phyloP scores from a whole-genome alignment of 768 basidiomycete genomes.

The Tephrocybe sp. region DNA sequence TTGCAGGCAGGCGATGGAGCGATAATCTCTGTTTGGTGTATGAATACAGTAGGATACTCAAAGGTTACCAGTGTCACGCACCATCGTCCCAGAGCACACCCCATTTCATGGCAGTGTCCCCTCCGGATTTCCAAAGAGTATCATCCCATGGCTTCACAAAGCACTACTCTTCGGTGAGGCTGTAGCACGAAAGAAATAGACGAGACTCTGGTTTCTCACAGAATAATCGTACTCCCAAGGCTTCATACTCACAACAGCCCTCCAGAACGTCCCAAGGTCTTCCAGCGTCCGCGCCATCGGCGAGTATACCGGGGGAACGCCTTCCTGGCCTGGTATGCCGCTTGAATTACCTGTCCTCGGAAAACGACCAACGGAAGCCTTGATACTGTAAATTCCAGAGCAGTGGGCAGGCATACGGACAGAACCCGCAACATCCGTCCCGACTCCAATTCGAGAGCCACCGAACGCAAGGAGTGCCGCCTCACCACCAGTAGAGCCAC shows the following conservation, averaged over 20 bases:
- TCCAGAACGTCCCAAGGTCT: slow-evolving; percentile 66
- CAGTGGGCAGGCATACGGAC: slow-evolving; percentile 67
- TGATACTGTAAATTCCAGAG: slow-evolving; percentile 62
- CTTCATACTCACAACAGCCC: slow-evolving; percentile 55
- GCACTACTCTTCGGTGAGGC: slow-evolving; percentile 21
- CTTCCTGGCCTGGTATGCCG: slow-evolving; percentile 59
- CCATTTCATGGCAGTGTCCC: slow-evolving; percentile 40
- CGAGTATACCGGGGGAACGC: slow-evolving; percentile 50
- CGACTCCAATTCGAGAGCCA: slow-evolving; percentile 61
- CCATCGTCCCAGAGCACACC: slow-evolving; percentile 68
- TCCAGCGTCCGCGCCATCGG: slow-evolving; percentile 63
- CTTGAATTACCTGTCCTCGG: slow-evolving; percentile 43
- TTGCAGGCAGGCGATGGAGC: slow-evolving; percentile 58
- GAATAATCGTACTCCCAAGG: slow-evolving; percentile 67
- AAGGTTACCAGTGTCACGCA: slow-evolving; percentile 21
- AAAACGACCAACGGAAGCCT: slow-evolving; percentile 49
- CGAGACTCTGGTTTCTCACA: slow-evolving; percentile 24
- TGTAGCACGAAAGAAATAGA: slow-evolving; percentile 21
- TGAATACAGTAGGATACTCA: slow-evolving; percentile 20
- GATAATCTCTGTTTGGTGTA: slow-evolving; percentile 43
- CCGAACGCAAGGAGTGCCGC: slow-evolving; percentile 61
- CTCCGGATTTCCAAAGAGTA: slow-evolving; percentile 27
- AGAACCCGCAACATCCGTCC: slow-evolving; percentile 70
- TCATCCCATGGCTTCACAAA: slow-evolving; percentile 34
- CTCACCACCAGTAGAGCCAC: slow-evolving; percentile 74